Evolutionary conservation across 73 alveolate genomes (phyloP), one percentile per base, ranked within the genome.

Genomic region (Paraurostyla sp.): DNA sequence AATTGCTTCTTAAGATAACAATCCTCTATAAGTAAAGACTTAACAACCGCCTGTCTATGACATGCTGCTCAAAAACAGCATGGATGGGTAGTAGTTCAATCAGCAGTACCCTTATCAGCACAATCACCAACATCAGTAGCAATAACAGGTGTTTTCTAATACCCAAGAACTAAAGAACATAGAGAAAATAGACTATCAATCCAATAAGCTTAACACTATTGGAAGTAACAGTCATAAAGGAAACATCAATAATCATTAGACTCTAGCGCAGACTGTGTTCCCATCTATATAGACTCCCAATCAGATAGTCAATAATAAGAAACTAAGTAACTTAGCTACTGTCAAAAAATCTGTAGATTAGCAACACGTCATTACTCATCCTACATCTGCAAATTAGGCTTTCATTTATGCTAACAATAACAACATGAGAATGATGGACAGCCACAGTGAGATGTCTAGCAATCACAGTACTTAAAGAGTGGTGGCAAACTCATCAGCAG

Each of bases 381-480:
- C n/a, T n/a, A n/a, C n/a, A n/a, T n/a, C n/a, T n/a, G n/a, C n/a
- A n/a, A n/a, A n/a, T n/a, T n/a, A n/a, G n/a, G n/a, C n/a, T n/a
- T n/a, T n/a, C n/a, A n/a, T n/a, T n/a, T n/a, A n/a, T n/a, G n/a
- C n/a, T n/a, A n/a, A n/a, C n/a, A 59, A n/a, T 30, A 25, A 65
- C 43, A 32, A 40, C 11, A 38, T 38, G 18, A 65, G 58, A 40
- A 40, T 6, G 1, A 9, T 4, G 32, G 58, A 65, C 29, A 65
- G 41, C 41, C 56, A 65, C 33, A 40, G 58, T 33, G 58, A 38
- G 29, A 15, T 65, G 25, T 65, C 82, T 1, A 65, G 82, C 25
- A 65, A 65, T 65, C 82, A 65, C 41, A 65, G 82, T 22, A 65
- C 82, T 4, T 35, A 65, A 15, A 65, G 82, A n/a, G n/a, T n/a